These are phyloP conservation scores for Solanum rostratum DNA, from an alignment of 257 asterid species.

Conservation along the genomic window DNA sequence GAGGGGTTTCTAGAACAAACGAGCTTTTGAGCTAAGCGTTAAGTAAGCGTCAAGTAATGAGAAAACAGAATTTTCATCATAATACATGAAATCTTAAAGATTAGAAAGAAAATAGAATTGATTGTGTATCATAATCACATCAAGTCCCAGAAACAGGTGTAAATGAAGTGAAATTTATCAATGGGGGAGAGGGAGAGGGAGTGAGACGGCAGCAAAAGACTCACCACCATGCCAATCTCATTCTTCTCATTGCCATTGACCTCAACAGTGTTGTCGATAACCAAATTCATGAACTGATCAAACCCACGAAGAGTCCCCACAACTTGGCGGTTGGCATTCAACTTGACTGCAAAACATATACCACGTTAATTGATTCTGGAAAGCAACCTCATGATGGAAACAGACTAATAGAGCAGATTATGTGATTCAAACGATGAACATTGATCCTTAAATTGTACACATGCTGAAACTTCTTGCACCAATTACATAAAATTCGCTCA, in stretches of 20 bases:
- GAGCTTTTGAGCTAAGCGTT: background rate
- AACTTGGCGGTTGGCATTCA: constrained; percentile 83
- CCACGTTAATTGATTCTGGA: background rate
- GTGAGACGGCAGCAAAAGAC: constrained; percentile 6
- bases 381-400: background rate
- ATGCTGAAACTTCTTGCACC: background rate
- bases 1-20: background rate
- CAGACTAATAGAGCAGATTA: background rate
- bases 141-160: background rate
- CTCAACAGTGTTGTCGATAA: constrained; percentile 77
- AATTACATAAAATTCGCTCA: background rate
- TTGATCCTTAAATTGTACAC: background rate
- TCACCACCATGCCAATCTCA: constrained; percentile 95
- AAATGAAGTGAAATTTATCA: background rate
- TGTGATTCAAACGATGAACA: background rate
- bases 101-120: background rate
- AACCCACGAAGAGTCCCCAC: constrained; percentile 90
- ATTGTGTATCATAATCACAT: background rate
- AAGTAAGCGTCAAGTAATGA: background rate
- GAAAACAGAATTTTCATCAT: background rate
- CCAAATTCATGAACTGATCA: constrained; percentile 87
- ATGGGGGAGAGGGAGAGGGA: background rate
- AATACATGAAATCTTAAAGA: background rate
- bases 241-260: constrained; percentile 81
- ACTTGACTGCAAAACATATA: constrained; percentile 39